Percentiles rank a stretch among this genome's conserved stretches.
phyloP scores from a whole-genome alignment of 352 stramenopile species.

The Globisporangium okanoganense region DNA sequence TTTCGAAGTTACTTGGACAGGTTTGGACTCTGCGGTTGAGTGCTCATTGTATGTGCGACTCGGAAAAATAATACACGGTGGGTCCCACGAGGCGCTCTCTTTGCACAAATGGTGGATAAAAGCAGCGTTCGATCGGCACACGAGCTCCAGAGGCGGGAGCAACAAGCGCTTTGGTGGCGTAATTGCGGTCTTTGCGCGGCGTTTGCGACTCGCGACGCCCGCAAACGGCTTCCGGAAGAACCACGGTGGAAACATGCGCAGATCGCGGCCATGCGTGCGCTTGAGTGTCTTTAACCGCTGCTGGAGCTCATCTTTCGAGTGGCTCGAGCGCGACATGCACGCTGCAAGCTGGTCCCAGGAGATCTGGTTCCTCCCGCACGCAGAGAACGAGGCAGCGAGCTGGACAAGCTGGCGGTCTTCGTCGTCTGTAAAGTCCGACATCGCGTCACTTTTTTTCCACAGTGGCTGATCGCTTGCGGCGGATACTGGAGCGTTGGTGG shows the following conservation, averaged over 20 bases:
- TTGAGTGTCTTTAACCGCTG: conserved; percentile 61
- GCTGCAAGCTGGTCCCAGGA: conserved; percentile 26
- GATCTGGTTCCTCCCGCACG: conserved; percentile 19
- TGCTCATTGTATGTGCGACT: no score
- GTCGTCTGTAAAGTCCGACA: conserved; percentile 55
- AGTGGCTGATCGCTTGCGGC: no score
- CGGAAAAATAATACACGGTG: no score
- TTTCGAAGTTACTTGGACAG: background rate
- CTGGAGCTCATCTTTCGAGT: conserved; percentile 31
- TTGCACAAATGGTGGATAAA: no score
- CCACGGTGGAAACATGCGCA: conserved; percentile 33
- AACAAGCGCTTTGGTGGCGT: no score
- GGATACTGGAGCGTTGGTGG: background rate
- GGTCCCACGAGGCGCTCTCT: no score
- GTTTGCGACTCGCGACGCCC: background rate
- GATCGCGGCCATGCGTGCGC: conserved; percentile 29
- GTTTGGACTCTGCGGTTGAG: background rate
- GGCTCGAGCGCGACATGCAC: conserved; percentile 25
- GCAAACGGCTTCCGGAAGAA: conserved; percentile 26
- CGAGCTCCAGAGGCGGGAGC: no score
- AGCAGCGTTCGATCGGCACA: background rate
- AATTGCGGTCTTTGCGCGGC: background rate
- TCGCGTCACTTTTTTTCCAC: conserved; percentile 7
- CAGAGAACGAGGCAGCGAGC: conserved; percentile 21
- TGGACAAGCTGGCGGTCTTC: conserved; percentile 57